phyloP scores from a whole-genome alignment of 352 stramenopile genomes.

The Globisporangium nagaii region DNA sequence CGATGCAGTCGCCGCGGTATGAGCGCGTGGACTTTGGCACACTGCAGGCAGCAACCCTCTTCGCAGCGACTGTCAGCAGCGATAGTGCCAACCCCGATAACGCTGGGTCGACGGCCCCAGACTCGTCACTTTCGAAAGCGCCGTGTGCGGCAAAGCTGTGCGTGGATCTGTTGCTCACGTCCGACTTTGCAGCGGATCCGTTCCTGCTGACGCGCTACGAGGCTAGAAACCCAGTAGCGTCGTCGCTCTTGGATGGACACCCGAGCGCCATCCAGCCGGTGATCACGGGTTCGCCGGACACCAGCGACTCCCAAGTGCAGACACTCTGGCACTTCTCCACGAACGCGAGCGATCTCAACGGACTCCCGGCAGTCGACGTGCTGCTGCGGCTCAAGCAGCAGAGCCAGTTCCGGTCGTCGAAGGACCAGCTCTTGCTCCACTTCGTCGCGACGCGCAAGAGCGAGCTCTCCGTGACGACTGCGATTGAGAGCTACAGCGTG shows the following conservation, averaged over 20 bases:
- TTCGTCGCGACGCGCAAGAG: constrained; percentile 5
- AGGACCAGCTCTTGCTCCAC: constrained; percentile 27
- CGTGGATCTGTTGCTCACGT: constrained; percentile 22
- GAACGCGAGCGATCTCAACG: not conserved
- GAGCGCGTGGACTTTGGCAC: constrained; percentile 16
- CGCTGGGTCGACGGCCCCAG: not conserved
- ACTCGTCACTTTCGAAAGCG: not conserved
- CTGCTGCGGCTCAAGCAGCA: constrained; percentile 27
- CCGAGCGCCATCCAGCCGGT: not conserved
- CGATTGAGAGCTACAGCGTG: constrained; percentile 20
- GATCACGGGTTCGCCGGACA: not conserved
- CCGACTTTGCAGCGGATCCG: constrained; percentile 23
- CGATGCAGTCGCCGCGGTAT: constrained; percentile 4
- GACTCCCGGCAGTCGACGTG: constrained; percentile 13
- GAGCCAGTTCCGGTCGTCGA: constrained; percentile 18
- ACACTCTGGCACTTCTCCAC: constrained; percentile 24
- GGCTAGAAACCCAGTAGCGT: constrained; percentile 8
- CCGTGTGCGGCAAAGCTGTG: constrained; percentile 16
- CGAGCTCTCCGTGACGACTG: not conserved
- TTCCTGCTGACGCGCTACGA: constrained; percentile 24
- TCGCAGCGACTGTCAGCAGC: constrained; percentile 3
- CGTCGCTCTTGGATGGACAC: constrained; percentile 13
- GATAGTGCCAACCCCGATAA: not conserved
- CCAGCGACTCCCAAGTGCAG: not conserved
- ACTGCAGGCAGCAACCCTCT: not conserved